phyloP scores from a whole-genome alignment of 352 stramenopile genomes.

The Globisporangium yorkense region DNA sequence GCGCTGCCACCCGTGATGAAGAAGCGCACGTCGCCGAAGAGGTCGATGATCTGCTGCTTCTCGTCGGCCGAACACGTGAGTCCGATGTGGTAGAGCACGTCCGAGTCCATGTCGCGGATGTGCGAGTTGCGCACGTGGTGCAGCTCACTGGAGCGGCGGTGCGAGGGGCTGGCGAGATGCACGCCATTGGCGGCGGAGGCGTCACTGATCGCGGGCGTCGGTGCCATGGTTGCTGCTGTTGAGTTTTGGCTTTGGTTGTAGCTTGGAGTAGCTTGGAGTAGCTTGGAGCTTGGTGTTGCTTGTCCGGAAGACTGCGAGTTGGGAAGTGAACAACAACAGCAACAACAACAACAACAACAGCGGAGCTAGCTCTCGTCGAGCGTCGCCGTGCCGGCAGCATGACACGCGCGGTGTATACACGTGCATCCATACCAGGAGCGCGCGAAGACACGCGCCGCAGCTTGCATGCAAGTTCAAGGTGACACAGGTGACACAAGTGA shows the following conservation, averaged over 20 bases:
- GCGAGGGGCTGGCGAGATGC: constrained; percentile 8
- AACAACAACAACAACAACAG: no score
- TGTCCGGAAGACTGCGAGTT: constrained; percentile 2
- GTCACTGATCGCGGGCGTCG: constrained; percentile 1
- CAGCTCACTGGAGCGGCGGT: constrained; percentile 1
- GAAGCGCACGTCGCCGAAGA: constrained; percentile 78
- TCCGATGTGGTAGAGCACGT: constrained; percentile 78
- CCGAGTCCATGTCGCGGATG: constrained; percentile 45
- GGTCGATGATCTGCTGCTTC: constrained; percentile 28
- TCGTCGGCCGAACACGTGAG: constrained; percentile 51
- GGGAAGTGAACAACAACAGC: not conserved
- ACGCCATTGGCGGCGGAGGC: not conserved
- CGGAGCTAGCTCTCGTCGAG: no score
- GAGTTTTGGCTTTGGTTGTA: no score
- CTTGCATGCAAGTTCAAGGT: no score
- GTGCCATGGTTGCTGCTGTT: constrained; percentile 5
- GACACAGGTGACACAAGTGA: no score
- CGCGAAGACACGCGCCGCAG: no score
- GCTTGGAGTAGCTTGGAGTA: no score
- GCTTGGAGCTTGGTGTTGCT: not conserved
- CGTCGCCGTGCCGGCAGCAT: no score
- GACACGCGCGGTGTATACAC: no score
- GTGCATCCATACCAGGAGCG: no score
- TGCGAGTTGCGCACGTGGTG: constrained; percentile 60
- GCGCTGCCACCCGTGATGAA: constrained; percentile 69